Evolutionary conservation across 1,139 yeast genomes (phyloP).

Genomic region (Debaryomyces udenii): DNA sequence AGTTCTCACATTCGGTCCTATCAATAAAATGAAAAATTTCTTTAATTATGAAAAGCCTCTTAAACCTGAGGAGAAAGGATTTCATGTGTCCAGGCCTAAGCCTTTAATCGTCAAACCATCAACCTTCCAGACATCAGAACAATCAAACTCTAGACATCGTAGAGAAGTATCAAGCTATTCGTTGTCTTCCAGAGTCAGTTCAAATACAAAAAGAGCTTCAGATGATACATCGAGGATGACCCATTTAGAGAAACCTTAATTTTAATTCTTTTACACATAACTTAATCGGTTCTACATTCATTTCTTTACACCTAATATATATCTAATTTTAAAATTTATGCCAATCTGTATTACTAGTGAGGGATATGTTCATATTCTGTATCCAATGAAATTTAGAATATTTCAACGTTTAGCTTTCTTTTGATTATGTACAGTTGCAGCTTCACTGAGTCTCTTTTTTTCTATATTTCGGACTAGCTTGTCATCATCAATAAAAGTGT

Average conservation of each 20-base stretch:
- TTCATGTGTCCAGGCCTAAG: constrained; percentile 50
- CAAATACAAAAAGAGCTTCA: background rate
- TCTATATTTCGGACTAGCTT: constrained; percentile 58
- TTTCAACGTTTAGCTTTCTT: background rate
- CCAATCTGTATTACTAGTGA: too few relatives aligned
- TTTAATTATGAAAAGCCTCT: background rate
- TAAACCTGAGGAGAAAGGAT: constrained; percentile 24
- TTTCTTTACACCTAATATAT: too few relatives aligned
- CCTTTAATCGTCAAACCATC: constrained; percentile 35
- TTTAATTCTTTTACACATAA: background rate
- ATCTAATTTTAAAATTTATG: too few relatives aligned
- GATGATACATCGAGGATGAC: background rate
- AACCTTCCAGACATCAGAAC: constrained; percentile 1
- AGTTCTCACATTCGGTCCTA: background rate
- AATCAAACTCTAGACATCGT: background rate
- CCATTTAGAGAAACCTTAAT: too few relatives aligned
- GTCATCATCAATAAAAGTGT: constrained; percentile 54
- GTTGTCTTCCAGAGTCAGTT: too few relatives aligned
- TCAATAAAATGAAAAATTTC: background rate
- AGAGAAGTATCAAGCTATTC: too few relatives aligned
- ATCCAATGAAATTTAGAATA: too few relatives aligned
- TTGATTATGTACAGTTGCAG: constrained; percentile 2
- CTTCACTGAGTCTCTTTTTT: constrained; percentile 48
- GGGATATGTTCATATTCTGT: too few relatives aligned
- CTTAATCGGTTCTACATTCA: too few relatives aligned